These are phyloP conservation scores for Pycnococcus provasolii DNA, from an alignment of 139 green algal species.

Conservation along the genomic window DNA sequence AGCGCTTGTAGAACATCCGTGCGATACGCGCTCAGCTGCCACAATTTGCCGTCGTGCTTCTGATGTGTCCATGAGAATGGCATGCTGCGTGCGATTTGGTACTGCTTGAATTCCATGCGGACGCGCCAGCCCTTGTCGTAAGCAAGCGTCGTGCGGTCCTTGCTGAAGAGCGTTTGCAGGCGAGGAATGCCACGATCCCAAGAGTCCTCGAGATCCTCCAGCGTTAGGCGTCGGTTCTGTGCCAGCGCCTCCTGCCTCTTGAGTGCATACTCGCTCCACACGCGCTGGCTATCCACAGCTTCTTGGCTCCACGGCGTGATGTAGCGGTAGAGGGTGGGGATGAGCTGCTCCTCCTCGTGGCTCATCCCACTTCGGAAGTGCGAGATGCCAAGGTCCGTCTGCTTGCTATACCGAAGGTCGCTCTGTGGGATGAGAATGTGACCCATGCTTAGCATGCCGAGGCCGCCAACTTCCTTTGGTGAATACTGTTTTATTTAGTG, in stretches of 20 bases:
- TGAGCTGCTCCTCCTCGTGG: slow-evolving; percentile 97
- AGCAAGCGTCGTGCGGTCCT: slow-evolving; percentile 94
- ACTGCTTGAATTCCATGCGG: slow-evolving; percentile 93
- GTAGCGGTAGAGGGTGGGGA: slow-evolving; percentile 95
- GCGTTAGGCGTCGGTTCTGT: slow-evolving; percentile 47
- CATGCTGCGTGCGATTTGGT: slow-evolving; percentile 42
- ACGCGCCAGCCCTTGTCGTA: slow-evolving; percentile 99
- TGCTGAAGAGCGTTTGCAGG: slow-evolving; percentile 99
- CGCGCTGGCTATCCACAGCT: slow-evolving; percentile 92
- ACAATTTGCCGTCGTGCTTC: slow-evolving; percentile 98
- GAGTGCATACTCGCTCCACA: slow-evolving; percentile 98
- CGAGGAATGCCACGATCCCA: slow-evolving; percentile 97
- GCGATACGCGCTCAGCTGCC: slow-evolving; percentile 99
- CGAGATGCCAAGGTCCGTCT: slow-evolving; percentile 95
- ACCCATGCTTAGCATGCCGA: slow-evolving; percentile 99
- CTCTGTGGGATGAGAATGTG: slow-evolving; percentile 97
- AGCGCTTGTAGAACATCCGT: slow-evolving; percentile 96
- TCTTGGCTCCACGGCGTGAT: slow-evolving; percentile 96
- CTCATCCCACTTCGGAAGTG: slow-evolving; percentile 96
- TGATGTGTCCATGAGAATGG: slow-evolving; percentile 83
- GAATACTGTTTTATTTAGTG: slow-evolving; percentile 46
- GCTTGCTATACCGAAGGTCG: slow-evolving; percentile 83
- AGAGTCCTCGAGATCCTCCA: slow-evolving; percentile 61
- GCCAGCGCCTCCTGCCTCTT: slow-evolving; percentile 80
- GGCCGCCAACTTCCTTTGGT: slow-evolving; percentile 95